Percentiles rank a stretch among this genome's conserved stretches.
Conservation (phyloP, 768 basidiomycete genomes). For the Fistulinella prunicolor region DNA sequence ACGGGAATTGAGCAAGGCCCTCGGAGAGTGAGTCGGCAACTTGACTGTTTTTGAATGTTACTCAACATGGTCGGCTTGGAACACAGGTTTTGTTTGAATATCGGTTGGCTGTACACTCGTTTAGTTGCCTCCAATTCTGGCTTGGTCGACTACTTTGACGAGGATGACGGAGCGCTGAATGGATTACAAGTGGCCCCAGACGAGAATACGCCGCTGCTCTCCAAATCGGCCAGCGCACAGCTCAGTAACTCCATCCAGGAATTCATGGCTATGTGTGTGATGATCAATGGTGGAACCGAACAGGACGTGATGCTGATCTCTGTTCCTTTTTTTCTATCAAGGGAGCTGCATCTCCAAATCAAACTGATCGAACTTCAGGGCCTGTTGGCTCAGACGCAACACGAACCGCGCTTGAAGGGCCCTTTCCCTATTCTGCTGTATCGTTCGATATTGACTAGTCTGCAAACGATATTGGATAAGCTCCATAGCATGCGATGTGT, state of each 20-base stretch:
- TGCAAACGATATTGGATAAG: slow-evolving; percentile 84
- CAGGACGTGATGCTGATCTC: slow-evolving; percentile 2
- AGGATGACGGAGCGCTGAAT: slow-evolving; percentile 9
- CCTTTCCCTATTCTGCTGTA: slow-evolving; percentile 89
- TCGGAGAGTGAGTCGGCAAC: too few species aligned
- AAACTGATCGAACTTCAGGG: slow-evolving; percentile 84
- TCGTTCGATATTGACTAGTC: slow-evolving; percentile 72
- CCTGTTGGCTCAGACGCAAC: slow-evolving; percentile 82
- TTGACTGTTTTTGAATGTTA: too few species aligned
- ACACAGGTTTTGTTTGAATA: slow-evolving; percentile 83
- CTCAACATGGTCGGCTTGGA: background rate
- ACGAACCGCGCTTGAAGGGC: slow-evolving; percentile 94
- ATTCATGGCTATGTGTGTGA: slow-evolving; percentile 89
- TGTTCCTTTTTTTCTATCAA: slow-evolving; percentile 28
- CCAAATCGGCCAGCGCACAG: slow-evolving; percentile 38
- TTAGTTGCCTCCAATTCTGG: slow-evolving; percentile 86
- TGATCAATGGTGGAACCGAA: background rate
- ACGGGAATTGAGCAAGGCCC: slow-evolving; percentile 75
- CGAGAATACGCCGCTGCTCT: slow-evolving; percentile 32
- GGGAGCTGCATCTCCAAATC: slow-evolving; percentile 94
- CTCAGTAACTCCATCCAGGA: slow-evolving; percentile 69
- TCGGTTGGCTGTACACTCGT: slow-evolving; percentile 93
- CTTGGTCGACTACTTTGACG: slow-evolving; percentile 44
- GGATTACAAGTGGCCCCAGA: slow-evolving; percentile 11
- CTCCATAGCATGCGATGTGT: slow-evolving; percentile 97